Evolutionary conservation across 1,139 yeast species (phyloP).

Genomic region (Yamadazyma trypodendri): DNA sequence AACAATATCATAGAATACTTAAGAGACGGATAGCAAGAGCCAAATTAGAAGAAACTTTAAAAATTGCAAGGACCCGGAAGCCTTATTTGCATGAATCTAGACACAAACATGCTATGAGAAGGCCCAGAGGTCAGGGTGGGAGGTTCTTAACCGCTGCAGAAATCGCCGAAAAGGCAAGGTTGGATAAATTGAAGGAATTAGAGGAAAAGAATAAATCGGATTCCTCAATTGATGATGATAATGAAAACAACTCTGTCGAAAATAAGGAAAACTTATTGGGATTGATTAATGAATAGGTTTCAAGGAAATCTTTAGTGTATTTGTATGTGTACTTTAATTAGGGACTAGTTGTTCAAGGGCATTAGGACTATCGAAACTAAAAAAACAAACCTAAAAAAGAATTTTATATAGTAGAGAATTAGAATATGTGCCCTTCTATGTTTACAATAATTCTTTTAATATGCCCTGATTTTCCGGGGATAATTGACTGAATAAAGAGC

Average conservation of each 20-base stretch:
- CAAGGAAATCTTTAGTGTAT: slow-evolving; percentile 6
- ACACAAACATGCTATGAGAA: slow-evolving; percentile 98
- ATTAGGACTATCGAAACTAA: slow-evolving; percentile 1
- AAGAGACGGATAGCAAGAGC: slow-evolving; percentile 94
- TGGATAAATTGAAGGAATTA: slow-evolving; percentile 47
- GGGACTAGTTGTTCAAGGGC: slow-evolving; percentile 6
- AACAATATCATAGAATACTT: slow-evolving; percentile 91
- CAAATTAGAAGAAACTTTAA: slow-evolving; percentile 81
- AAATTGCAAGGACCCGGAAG: slow-evolving; percentile 85
- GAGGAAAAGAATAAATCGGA: slow-evolving; percentile 21
- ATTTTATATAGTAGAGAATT: neutral
- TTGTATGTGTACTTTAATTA: slow-evolving; percentile 12
- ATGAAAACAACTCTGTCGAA: slow-evolving; percentile 5
- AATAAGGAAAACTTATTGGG: slow-evolving; percentile 7
- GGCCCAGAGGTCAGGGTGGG: slow-evolving; percentile 99
- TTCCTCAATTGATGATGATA: slow-evolving; percentile 6
- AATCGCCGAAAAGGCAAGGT: slow-evolving; percentile 77
- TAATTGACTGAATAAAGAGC: slow-evolving; percentile 31
- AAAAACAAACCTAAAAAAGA: neutral
- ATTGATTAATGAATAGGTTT: slow-evolving; percentile 5
- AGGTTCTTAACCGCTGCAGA: slow-evolving; percentile 95
- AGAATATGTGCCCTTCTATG: too few relatives aligned
- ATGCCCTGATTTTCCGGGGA: slow-evolving; percentile 22
- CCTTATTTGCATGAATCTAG: slow-evolving; percentile 97
- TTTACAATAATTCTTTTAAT: slow-evolving; percentile 14